phyloP scores from a whole-genome alignment of 2,329 filamentous ascomycete genomes.

The Fusarium luffae region DNA sequence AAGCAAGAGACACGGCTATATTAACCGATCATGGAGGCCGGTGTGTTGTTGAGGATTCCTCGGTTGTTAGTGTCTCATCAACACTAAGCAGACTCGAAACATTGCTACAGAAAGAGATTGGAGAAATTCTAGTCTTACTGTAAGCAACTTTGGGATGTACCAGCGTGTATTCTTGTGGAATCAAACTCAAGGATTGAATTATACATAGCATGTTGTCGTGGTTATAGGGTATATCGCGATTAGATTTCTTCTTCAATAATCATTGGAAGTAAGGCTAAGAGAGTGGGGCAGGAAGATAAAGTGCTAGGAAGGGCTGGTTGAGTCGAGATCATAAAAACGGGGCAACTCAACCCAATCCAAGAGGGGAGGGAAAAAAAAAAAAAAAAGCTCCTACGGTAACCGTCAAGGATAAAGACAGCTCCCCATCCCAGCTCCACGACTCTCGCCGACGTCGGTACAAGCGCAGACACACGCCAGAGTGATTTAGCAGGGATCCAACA shows the following conservation, averaged over 20 bases:
- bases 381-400: constrained; percentile 4
- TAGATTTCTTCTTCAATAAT: neutral
- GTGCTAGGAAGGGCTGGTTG: neutral
- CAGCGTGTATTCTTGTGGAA: neutral
- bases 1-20: neutral
- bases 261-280: constrained; percentile 1
- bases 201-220: neutral
- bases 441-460: constrained; percentile 45
- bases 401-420: constrained; percentile 12
- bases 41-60: neutral
- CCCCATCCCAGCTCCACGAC: constrained; percentile 16
- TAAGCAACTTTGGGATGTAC: neutral
- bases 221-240: neutral
- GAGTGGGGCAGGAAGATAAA: neutral
- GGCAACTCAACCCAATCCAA: neutral
- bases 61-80: neutral
- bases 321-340: constrained; percentile 2
- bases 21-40: neutral
- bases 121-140: neutral
- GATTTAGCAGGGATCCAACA: constrained; percentile 33
- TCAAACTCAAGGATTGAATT: neutral
- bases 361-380: constrained; percentile 23
- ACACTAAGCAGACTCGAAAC: neutral
- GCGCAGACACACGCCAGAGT: constrained; percentile 22
- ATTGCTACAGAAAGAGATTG: neutral